Percentiles rank a stretch among this genome's conserved stretches.
Conservation (phyloP, 2,329 filamentous ascomycete species). For the Ceratocystis lukuohia region DNA sequence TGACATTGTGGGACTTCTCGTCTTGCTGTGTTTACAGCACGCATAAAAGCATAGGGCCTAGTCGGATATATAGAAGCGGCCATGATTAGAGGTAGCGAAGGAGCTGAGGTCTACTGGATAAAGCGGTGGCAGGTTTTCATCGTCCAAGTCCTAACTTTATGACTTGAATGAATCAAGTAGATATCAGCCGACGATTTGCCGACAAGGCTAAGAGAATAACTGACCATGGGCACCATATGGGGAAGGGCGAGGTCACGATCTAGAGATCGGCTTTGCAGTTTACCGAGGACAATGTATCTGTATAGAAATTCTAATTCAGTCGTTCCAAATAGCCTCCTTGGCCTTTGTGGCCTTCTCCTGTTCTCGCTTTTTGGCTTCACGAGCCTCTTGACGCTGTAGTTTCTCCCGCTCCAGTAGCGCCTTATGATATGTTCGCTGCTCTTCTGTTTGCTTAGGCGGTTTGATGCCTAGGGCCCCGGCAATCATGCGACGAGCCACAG, state of each 20-base stretch:
- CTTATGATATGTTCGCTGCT: conserved; percentile 75
- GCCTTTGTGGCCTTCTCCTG: conserved; percentile 57
- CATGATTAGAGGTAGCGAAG: not conserved
- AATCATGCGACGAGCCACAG: conserved; percentile 80
- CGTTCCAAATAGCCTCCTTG: conserved; percentile 82
- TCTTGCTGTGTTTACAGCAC: not conserved
- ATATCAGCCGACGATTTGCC: not conserved
- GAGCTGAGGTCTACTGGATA: not conserved
- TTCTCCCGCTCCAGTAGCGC: conserved; percentile 74
- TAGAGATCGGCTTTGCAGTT: too few species aligned
- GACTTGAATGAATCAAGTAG: not conserved
- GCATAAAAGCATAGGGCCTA: not conserved
- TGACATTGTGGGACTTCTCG: not conserved
- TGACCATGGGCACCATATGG: not conserved
- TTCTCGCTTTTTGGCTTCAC: conserved; percentile 45
- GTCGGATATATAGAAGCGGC: not conserved
- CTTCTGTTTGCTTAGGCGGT: conserved; percentile 69
- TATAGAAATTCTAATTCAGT: conserved; percentile 34
- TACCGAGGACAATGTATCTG: too few species aligned
- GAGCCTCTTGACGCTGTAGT: conserved; percentile 60
- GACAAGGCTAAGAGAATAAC: not conserved
- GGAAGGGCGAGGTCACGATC: not conserved
- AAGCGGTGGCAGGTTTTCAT: not conserved
- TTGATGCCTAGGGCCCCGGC: conserved; percentile 73
- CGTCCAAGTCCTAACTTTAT: not conserved